Evolutionary conservation across 192 early-diverging fungal species (phyloP).

Genomic region (Coemansia javaensis): DNA sequence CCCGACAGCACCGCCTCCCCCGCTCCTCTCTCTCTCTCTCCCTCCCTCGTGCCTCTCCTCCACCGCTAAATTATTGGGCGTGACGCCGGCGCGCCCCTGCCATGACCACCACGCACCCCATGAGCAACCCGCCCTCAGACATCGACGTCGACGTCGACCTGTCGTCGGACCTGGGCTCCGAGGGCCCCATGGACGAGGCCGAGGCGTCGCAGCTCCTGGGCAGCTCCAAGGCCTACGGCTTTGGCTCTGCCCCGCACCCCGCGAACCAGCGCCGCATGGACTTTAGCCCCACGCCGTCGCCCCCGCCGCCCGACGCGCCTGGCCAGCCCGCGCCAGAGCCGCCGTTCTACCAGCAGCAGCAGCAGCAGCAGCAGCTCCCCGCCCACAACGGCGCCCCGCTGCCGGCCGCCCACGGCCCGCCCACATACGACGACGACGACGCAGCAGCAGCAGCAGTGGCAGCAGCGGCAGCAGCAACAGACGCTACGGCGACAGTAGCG

Average conservation of each 20-base stretch:
- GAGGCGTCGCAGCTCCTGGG: constrained; percentile 35
- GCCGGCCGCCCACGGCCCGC: background rate
- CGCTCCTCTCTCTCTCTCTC: constrained; percentile 3
- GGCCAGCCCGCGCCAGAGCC: background rate
- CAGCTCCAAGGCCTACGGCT: constrained; percentile 25
- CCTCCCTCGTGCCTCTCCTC: background rate
- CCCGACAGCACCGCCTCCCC: too few relatives aligned
- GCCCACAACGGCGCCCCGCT: constrained; percentile 4
- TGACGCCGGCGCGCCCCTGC: background rate
- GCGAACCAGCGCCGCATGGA: constrained; percentile 41
- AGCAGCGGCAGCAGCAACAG: too few relatives aligned
- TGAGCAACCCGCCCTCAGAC: constrained; percentile 47
- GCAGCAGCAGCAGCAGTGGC: too few relatives aligned
- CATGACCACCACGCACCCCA: constrained; percentile 50
- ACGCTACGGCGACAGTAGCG: constrained; percentile 1
- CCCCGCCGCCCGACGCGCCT: constrained; percentile 9
- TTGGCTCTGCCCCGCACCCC: constrained; percentile 12
- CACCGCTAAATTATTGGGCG: too few relatives aligned
- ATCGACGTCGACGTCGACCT: constrained; percentile 50
- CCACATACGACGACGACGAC: too few relatives aligned
- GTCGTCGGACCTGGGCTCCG: constrained; percentile 39
- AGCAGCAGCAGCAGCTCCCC: background rate
- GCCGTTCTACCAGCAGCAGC: background rate
- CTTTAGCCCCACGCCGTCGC: constrained; percentile 49
- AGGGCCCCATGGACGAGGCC: constrained; percentile 29